Percentiles rank a stretch among this genome's conserved stretches.
These are phyloP conservation scores for Rhizopogon vesiculosus DNA, from an alignment of 768 basidiomycete genomes.

Conservation along the genomic window DNA sequence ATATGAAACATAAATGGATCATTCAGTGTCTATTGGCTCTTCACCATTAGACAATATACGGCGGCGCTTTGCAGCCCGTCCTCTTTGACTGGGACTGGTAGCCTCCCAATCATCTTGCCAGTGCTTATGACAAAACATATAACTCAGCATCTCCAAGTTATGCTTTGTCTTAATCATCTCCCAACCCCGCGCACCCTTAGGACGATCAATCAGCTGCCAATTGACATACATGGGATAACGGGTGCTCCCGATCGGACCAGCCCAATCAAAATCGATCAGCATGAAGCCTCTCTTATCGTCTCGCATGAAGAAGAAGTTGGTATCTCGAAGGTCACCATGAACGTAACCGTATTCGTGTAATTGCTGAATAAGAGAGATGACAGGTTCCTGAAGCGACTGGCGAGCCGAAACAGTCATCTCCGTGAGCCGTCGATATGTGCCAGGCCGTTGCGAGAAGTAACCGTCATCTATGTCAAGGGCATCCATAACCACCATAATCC, in stretches of 20 bases:
- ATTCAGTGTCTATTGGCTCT: background rate
- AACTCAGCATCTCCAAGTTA: background rate
- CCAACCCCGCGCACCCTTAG: background rate
- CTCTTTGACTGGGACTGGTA: no score
- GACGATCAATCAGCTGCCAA: no score
- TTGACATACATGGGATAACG: background rate
- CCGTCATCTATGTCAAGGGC: background rate
- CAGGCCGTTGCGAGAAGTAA: no score
- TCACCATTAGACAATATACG: background rate
- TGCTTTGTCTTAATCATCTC: background rate
- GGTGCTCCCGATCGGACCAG: background rate
- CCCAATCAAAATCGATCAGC: background rate
- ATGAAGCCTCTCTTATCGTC: background rate
- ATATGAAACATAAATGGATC: no score
- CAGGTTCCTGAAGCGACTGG: background rate
- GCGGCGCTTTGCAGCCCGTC: background rate
- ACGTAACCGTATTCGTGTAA: background rate
- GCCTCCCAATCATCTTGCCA: no score
- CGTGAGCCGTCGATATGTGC: background rate
- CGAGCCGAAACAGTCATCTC: background rate
- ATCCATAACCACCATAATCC: slow-evolving; percentile 5
- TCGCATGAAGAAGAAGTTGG: background rate
- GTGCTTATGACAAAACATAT: background rate
- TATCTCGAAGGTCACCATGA: slow-evolving; percentile 2
- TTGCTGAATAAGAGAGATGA: background rate